Evolutionary conservation across 2,329 filamentous ascomycete species (phyloP).

Genomic region (Pseudonectria foliicola): DNA sequence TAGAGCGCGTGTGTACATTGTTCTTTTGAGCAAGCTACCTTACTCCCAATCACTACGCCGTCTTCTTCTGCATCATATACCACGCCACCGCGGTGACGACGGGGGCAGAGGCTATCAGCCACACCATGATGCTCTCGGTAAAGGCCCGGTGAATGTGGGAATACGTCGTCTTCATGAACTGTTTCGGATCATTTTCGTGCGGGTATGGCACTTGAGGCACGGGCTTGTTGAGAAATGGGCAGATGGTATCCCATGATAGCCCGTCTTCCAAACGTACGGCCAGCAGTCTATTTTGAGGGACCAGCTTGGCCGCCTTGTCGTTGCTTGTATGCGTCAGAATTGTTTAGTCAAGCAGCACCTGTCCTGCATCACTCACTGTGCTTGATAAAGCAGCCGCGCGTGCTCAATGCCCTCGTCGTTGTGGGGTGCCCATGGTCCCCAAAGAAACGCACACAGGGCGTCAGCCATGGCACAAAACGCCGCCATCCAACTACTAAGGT

Average conservation of each 20-base stretch:
- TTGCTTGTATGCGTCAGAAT: conserved; percentile 1
- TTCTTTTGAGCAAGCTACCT: not conserved
- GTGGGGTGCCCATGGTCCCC: not conserved
- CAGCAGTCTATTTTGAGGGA: not conserved
- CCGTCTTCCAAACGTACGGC: not conserved
- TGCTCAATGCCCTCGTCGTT: conserved; percentile 1
- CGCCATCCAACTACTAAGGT: not conserved
- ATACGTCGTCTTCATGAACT: conserved; percentile 4
- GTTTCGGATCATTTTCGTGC: conserved; percentile 1
- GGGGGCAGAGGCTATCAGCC: not conserved
- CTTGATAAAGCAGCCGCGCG: conserved; percentile 1
- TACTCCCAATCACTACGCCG: not conserved
- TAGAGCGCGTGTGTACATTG: not conserved
- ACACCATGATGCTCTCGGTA: conserved; percentile 1
- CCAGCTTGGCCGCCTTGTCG: not conserved
- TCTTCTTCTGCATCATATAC: not conserved
- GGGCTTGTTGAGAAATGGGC: conserved; percentile 1
- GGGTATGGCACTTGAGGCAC: conserved; percentile 1
- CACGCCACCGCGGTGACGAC: not conserved
- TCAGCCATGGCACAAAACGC: conserved; percentile 3
- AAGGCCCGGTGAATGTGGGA: conserved; percentile 1
- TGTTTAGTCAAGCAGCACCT: not conserved
- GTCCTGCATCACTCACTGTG: conserved; percentile 1
- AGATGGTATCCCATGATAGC: conserved; percentile 1
- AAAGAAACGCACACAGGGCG: not conserved